A percentile compares a stretch with the other conserved stretches of the same genome.
Conservation (phyloP, 2,329 filamentous ascomycete species). For the Aphanoascus verrucosus region DNA sequence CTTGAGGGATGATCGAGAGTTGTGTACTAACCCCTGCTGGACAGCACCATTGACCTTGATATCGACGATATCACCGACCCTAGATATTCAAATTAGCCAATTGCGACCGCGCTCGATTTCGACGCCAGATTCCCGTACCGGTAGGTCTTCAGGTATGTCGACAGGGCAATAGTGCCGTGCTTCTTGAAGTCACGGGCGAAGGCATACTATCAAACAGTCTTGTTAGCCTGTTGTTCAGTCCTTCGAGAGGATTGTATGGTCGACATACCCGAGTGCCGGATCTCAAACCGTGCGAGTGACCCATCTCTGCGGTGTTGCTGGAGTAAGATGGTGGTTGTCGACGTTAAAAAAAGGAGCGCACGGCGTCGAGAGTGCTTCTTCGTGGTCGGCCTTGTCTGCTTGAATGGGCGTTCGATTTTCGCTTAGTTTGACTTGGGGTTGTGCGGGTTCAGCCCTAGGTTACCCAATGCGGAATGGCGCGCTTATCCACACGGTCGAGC, state of each 20-base stretch:
- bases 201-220: conserved; percentile 52
- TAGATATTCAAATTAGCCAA: conserved; percentile 25
- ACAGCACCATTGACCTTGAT: conserved; percentile 98
- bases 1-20: neutral
- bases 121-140: conserved; percentile 46
- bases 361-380: conserved; percentile 10
- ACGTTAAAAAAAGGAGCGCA: conserved; percentile 23
- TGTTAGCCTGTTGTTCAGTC: conserved; percentile 12
- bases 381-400: neutral
- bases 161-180: conserved; percentile 86
- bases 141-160: conserved; percentile 91
- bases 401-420: conserved; percentile 15
- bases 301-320: conserved; percentile 56
- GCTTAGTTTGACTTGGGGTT: conserved; percentile 14
- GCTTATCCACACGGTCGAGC: conserved; percentile 4
- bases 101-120: conserved; percentile 21
- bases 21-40: conserved; percentile 75
- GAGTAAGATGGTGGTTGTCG: conserved; percentile 33
- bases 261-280: conserved; percentile 68
- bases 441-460: conserved; percentile 18
- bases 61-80: conserved; percentile 97
- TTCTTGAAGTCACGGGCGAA: conserved; percentile 92
- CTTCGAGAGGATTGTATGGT: conserved; percentile 6
- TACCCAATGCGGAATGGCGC: conserved; percentile 8
- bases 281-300: conserved; percentile 79